Evolutionary conservation across 768 basidiomycete species (phyloP).

Genomic region (Podaxis pistillaris): DNA sequence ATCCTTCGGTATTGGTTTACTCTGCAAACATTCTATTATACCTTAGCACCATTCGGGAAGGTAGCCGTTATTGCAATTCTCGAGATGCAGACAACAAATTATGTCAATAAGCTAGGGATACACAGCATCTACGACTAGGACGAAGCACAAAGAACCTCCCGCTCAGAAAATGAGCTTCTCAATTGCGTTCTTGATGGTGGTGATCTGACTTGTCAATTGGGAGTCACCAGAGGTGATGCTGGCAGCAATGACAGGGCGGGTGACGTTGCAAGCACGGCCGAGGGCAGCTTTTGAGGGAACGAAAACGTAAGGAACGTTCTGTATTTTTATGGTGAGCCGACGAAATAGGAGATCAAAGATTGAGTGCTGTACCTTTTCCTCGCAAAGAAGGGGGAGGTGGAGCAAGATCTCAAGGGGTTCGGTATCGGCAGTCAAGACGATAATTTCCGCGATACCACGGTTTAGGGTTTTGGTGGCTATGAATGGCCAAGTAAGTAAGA

Average conservation of each 20-base stretch:
- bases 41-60: background rate
- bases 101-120: background rate
- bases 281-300: conserved; percentile 93
- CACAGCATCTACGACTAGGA: background rate
- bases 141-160: background rate
- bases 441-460: conserved; percentile 96
- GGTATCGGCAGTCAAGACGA: conserved; percentile 94
- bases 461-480: conserved; percentile 98
- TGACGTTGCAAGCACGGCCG: conserved; percentile 94
- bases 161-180: conserved; percentile 59
- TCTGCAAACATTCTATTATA: background rate
- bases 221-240: conserved; percentile 97
- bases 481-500: background rate
- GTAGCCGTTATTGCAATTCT: background rate
- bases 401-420: conserved; percentile 97
- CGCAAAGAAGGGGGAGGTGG: conserved; percentile 95
- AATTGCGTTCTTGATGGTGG: conserved; percentile 77
- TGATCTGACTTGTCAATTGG: conserved; percentile 88
- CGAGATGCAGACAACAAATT: background rate
- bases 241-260: conserved; percentile 91
- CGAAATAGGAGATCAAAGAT: background rate
- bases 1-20: background rate
- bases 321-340: conserved; percentile 4
- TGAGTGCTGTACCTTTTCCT: conserved; percentile 77
- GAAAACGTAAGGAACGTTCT: conserved; percentile 98